Evolutionary conservation across 2,329 filamentous ascomycete species (phyloP), one percentile per base, ranked within the genome.

Genomic region (Corynespora cassiicola): DNA sequence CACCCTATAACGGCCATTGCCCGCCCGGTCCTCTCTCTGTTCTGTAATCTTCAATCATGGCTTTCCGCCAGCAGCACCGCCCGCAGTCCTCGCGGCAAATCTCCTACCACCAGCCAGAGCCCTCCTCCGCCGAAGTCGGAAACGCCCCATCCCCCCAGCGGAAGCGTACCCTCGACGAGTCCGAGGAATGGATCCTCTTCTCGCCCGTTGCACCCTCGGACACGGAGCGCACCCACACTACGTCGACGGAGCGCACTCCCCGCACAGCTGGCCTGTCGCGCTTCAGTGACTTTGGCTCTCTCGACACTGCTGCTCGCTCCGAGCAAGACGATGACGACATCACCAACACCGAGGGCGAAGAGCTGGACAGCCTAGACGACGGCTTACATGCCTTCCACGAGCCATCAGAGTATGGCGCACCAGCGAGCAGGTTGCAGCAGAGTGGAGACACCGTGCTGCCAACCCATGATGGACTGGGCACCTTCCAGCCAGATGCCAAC

Each of bases 151-250:
- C 72, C 30, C 65, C 70, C 22, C 67, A 68, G 32, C 63, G 60
- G 31, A 71, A 75, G 50, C 69, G 74, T 14, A 62, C 71, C 27
- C 72, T 83, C 43, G 83, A 88, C 45, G 86, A 91, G 51, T 86
- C 88, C 9, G 87, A 94, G 69, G 92, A 95, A 80, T 99, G 94
- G 94, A 87, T 97, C 37, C 82, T 99, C 50, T 99, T 99, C 75
- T 88, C 90, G 6, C 75, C 75, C 0, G 57, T 61, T n/a, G 63
- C 69, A 7, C 54, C 58, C n/a, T 89, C 89, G 2, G 78, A 79
- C 7, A 84, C 87, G 14, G 84, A 86, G 46, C 78, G 85, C 35
- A 88, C 85, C 28, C 84, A 80, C 42, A 84, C 88, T 23, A 82
- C 84, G 30, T 81, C 66, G 66, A 88, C 68, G 60, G 80, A 73